Evolutionary conservation across 2,329 filamentous ascomycete genomes (phyloP), one percentile per base, ranked within the genome.

Genomic region (Hypoxylon sp.): DNA sequence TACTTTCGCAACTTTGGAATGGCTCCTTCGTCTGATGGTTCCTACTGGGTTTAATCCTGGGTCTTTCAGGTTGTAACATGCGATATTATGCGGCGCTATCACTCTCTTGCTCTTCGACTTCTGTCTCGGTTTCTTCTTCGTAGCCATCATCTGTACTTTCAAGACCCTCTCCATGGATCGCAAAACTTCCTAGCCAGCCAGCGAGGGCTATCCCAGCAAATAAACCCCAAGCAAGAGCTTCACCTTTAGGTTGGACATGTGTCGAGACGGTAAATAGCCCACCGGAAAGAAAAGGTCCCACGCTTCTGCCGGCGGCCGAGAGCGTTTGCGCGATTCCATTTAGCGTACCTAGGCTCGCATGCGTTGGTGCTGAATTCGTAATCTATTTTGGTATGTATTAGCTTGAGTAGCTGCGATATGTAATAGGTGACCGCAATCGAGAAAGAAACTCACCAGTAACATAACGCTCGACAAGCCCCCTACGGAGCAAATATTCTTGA

Each of bases 271-370:
- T 90, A 70, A 96, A 99, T 0, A 99, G 76, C 0, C 86, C 86
- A 0, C 94, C 94, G 0, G 91, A 94, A 0, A 96, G 76, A 60
- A 97, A 92, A 0, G 94, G 94, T 0, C 94, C 94, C 0, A 91
- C 82, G 31, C 92, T 91, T 52, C 94, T 86, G 6, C 94, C 94
- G 0, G 90, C 90, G 0, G 94, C 94, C 0, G 91, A 96, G 0
- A 99, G 83, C 0, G 91, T 96, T 71, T 99, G 94, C 0, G 94
- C 94, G 21, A 97, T 81, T 7, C 94, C 94, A 66, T 99, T 97
- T 17, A 99, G 79, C 0, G 90, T 91, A 2, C 94, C 94, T 0
- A 99, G 81, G 0, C 90, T 91, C 4, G 88, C 86, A 69, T 93
- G 83, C 5, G 92, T 91, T 0, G 91, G 90, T 0, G 91, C 90